A percentile compares a stretch with the other conserved stretches of the same genome.
These are phyloP conservation scores for Aspergillus jensenii DNA, from an alignment of 2,329 filamentous ascomycete genomes.

Conservation along the genomic window DNA sequence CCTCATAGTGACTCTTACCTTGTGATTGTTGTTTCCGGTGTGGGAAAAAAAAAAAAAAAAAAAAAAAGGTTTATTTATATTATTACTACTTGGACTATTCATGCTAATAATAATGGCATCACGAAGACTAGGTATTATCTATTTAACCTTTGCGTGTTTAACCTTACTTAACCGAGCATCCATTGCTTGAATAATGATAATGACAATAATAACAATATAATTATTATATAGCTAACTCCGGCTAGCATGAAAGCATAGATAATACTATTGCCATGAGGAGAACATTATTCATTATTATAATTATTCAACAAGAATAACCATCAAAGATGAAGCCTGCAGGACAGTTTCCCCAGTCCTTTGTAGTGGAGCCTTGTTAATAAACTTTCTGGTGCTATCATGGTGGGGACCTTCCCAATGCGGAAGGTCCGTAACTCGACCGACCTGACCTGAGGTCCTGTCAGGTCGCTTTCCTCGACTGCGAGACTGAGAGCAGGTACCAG, in stretches of 20 bases:
- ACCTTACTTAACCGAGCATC: background rate
- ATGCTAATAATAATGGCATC: background rate
- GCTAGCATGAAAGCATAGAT: background rate
- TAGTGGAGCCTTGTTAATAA: slow-evolving; percentile 2
- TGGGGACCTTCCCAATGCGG: slow-evolving; percentile 2
- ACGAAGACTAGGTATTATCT: background rate
- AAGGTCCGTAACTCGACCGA: slow-evolving; percentile 5
- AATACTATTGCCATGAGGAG: background rate
- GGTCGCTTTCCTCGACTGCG: too few species aligned
- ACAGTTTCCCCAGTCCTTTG: slow-evolving; percentile 4
- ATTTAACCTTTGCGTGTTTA: background rate
- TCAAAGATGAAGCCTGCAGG: background rate
- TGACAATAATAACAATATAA: background rate
- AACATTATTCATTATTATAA: too few species aligned
- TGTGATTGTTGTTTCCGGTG: background rate
- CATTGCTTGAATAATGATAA: background rate
- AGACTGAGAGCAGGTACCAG: too few species aligned
- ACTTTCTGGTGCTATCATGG: slow-evolving; percentile 3
- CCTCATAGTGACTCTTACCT: background rate
- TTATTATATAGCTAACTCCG: background rate
- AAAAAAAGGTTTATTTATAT: background rate
- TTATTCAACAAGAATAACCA: too few species aligned
- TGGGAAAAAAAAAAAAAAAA: background rate
- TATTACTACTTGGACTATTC: background rate
- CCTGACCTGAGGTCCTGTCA: too few species aligned